Conservation (phyloP, 2,329 filamentous ascomycete genomes). For the Elsinoe ampelina region DNA sequence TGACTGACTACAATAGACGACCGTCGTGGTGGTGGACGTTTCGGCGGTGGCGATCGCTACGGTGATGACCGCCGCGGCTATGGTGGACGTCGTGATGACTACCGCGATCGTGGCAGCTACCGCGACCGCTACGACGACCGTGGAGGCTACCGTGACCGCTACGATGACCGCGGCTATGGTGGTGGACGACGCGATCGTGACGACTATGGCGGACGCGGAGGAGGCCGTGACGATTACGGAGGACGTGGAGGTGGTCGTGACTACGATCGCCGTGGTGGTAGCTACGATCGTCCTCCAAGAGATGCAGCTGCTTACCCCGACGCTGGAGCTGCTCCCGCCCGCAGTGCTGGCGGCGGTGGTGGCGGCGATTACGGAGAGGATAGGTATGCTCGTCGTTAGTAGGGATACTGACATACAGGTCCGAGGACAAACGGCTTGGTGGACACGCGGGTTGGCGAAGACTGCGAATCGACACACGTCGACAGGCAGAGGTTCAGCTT, state of each 20-base stretch:
- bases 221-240: conserved; percentile 18
- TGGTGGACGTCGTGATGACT: conserved; percentile 33
- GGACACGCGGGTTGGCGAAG: background rate
- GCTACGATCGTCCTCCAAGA: conserved; percentile 26
- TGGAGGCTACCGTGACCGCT: conserved; percentile 49
- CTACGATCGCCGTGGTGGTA: conserved; percentile 21
- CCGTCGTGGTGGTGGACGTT: conserved; percentile 20
- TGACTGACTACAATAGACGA: conserved; percentile 17
- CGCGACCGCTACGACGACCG: conserved; percentile 56
- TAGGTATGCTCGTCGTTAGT: conserved; percentile 23
- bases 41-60: conserved; percentile 24
- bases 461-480: conserved; percentile 2
- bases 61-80: conserved; percentile 19
- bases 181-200: conserved; percentile 29
- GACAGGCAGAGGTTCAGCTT: conserved; percentile 3
- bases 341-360: conserved; percentile 14
- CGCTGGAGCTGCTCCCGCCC: conserved; percentile 23
- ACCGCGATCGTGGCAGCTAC: conserved; percentile 36
- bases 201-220: conserved; percentile 30
- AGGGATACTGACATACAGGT: background rate
- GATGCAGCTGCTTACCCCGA: conserved; percentile 18
- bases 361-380: conserved; percentile 23
- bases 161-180: conserved; percentile 41
- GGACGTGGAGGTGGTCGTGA: conserved; percentile 21
- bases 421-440: background rate